Base-by-base conservation (phyloP, 352 stramenopile species). In the Phytophthora chlamydospora region DNA sequence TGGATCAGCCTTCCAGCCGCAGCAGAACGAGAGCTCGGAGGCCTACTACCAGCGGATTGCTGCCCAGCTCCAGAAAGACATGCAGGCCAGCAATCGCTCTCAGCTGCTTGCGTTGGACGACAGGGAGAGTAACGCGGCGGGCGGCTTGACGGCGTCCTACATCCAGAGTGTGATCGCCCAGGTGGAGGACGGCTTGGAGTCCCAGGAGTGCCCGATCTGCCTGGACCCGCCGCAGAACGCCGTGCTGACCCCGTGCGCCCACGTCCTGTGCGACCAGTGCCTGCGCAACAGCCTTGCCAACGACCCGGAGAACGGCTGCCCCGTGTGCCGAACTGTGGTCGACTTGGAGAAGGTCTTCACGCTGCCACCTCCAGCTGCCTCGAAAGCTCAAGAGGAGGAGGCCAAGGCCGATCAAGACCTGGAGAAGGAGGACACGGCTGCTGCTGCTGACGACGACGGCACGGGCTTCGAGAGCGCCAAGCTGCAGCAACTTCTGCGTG, bases 201-300 rank as follows among this genome's bases (percentile, higher is more conserved):
- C 74, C 4, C 83, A 94, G 35, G 89, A 96, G 56, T 97, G 89
- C 47, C 88, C 88, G 5, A 81, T 97, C 32, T 97, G 89, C 48
- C 62, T 96, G 4, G 89, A 97, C 31, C 68, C 77, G 9, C 88
- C 88, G 12, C 58, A 72, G 9, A 33, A 71, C 0, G 85, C 85
- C 1, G 85, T 97, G 35, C 63, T 97, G 34, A 97, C 90, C 4
- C 70, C 82, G 2, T 97, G 91, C 57, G 85, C 83, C 0, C 89
- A 97, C 53, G 62, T 96, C 31, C 68, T 97, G 36, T 97, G 91
- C 43, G 68, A 83, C 5, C 39, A 79, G 11, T 97, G 91, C 55
- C 66, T 97, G 9, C 72, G 73, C 19, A 69, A 88, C 13, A 88
- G 76, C 50, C 56, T 93, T 17, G 68, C 59, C 2, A 83, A 71